Evolutionary conservation across 1,139 yeast genomes (phyloP).

Genomic region (Protomyces macrosporus): DNA sequence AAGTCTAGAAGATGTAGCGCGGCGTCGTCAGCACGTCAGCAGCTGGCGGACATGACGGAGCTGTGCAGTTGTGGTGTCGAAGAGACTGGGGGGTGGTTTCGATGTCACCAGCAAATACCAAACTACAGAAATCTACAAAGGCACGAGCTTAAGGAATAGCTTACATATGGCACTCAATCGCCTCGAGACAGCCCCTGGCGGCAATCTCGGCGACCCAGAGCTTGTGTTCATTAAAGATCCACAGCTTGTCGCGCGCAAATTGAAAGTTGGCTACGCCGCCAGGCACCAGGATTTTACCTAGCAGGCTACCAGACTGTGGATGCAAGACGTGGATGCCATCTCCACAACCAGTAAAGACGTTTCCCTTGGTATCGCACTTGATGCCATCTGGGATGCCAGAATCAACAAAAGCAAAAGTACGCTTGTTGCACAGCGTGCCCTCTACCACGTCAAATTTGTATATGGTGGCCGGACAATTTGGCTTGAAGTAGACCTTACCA

Average conservation of each 20-base stretch:
- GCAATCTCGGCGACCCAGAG: slow-evolving; percentile 22
- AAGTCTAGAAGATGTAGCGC: too few relatives aligned
- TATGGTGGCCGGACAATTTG: slow-evolving; percentile 26
- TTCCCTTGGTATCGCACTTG: slow-evolving; percentile 35
- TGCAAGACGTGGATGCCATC: slow-evolving; percentile 39
- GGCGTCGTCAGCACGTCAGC: too few relatives aligned
- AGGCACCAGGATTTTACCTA: slow-evolving; percentile 35
- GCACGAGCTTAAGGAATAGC: too few relatives aligned
- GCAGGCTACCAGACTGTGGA: slow-evolving; percentile 33
- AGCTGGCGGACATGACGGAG: too few relatives aligned
- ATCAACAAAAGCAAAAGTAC: slow-evolving; percentile 28
- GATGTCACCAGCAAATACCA: too few relatives aligned
- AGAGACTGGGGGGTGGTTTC: too few relatives aligned
- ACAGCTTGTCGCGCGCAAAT: slow-evolving; percentile 31
- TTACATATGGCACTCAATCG: slow-evolving; percentile 25
- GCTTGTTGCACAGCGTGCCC: not conserved
- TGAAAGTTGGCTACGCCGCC: slow-evolving; percentile 36
- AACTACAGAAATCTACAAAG: too few relatives aligned
- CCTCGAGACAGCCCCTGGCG: slow-evolving; percentile 26
- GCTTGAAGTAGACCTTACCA: slow-evolving; percentile 19
- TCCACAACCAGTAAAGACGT: slow-evolving; percentile 36
- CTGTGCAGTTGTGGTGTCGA: too few relatives aligned
- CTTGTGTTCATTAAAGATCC: slow-evolving; percentile 28
- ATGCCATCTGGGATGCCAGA: slow-evolving; percentile 38
- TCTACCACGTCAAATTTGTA: slow-evolving; percentile 28